phyloP scores from a whole-genome alignment of 2,329 filamentous ascomycete species.

The Teratosphaeria destructans region DNA sequence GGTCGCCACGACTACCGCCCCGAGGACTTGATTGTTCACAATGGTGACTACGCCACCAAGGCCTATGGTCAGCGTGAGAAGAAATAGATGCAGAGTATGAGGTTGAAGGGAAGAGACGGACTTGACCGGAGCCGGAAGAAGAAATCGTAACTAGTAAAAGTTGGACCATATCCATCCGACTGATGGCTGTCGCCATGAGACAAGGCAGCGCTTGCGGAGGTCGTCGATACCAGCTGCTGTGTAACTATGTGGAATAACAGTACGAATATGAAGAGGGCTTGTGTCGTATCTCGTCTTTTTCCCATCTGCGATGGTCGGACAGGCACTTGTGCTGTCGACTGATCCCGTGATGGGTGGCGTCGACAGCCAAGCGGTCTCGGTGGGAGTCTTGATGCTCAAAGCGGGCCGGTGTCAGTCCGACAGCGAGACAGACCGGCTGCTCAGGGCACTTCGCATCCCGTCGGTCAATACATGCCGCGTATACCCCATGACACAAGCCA shows the following conservation, averaged over 20 bases:
- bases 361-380: not conserved
- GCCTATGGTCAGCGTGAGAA: constrained; percentile 62
- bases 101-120: not conserved
- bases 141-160: not conserved
- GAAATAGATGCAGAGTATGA: constrained; percentile 1
- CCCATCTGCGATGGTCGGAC: not conserved
- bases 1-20: constrained; percentile 79
- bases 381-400: not conserved
- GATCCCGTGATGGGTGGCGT: not conserved
- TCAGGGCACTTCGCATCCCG: not conserved
- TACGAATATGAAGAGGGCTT: not conserved
- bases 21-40: constrained; percentile 82
- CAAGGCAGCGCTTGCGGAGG: not conserved
- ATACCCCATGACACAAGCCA: not conserved
- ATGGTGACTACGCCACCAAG: constrained; percentile 90
- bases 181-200: not conserved
- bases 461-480: too few species aligned
- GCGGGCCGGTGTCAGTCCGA: not conserved
- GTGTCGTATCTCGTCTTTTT: not conserved
- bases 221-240: not conserved
- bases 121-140: not conserved
- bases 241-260: not conserved
- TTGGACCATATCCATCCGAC: not conserved
- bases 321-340: not conserved
- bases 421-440: not conserved